phyloP scores from a whole-genome alignment of 371 early-diverging fungal species.

The Mortierella sp. region DNA sequence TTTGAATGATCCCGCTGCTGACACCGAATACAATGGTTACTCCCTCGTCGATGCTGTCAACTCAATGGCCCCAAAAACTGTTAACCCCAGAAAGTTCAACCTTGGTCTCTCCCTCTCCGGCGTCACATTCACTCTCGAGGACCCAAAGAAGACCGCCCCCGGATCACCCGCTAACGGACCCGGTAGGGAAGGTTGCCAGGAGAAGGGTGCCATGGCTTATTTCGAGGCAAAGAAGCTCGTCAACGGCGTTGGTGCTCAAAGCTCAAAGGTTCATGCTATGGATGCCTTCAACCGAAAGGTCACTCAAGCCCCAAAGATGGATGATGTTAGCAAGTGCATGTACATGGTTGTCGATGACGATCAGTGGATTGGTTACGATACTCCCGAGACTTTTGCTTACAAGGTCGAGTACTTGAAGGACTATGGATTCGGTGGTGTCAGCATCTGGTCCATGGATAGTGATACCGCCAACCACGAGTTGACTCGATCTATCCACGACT shows the following conservation, averaged over 20 bases:
- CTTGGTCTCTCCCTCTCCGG: conserved; percentile 48
- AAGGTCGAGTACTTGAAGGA: conserved; percentile 46
- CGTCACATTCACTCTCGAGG: conserved; percentile 51
- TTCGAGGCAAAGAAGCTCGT: conserved; percentile 42
- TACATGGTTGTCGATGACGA: conserved; percentile 53
- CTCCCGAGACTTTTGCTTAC: conserved; percentile 40
- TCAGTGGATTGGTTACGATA: conserved; percentile 52
- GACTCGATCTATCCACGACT: conserved; percentile 36
- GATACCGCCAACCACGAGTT: conserved; percentile 43
- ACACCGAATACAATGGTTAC: conserved; percentile 51
- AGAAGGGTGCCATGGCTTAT: conserved; percentile 53
- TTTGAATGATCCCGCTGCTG: conserved; percentile 31
- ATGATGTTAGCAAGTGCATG: conserved; percentile 51
- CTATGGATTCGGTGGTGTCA: conserved; percentile 47
- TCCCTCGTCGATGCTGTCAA: conserved; percentile 42
- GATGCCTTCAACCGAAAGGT: conserved; percentile 27
- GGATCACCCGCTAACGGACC: conserved; percentile 46
- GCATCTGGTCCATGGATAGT: conserved; percentile 56
- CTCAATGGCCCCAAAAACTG: conserved; percentile 46
- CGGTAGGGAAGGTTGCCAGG: conserved; percentile 46
- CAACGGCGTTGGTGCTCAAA: conserved; percentile 18
- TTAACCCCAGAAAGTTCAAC: conserved; percentile 45
- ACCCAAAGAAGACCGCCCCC: conserved; percentile 31
- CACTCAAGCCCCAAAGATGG: conserved; percentile 40
- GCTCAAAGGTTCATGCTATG: conserved; percentile 7